These are phyloP conservation scores for Citrus trifoliata DNA, from an alignment of 345 rosid species.

Conservation along the genomic window DNA sequence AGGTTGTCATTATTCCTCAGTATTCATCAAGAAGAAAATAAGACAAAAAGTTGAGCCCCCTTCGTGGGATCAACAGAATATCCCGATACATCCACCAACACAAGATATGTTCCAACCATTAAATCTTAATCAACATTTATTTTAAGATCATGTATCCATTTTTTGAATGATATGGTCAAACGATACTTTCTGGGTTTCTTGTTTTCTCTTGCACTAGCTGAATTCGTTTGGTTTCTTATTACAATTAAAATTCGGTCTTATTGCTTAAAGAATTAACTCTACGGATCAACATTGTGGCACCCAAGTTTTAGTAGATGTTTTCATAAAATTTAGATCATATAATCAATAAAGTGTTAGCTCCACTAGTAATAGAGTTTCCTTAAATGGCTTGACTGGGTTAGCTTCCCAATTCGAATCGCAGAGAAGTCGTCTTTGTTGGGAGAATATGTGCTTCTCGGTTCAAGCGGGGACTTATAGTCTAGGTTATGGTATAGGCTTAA, in stretches of 20 bases:
- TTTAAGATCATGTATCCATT: neutral
- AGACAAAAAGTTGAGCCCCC: neutral
- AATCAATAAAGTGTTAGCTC: too few relatives aligned
- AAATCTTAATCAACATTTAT: neutral
- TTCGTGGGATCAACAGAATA: neutral
- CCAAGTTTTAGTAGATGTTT: neutral
- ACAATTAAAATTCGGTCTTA: neutral
- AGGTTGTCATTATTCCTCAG: neutral
- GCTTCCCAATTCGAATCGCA: too few relatives aligned
- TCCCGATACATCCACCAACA: neutral
- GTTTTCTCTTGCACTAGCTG: neutral
- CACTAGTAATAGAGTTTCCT: too few relatives aligned
- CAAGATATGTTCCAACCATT: neutral
- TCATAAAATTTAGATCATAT: neutral
- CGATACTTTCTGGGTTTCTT: neutral
- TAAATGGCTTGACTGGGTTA: too few relatives aligned
- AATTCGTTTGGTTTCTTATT: too few relatives aligned
- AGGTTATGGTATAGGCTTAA: too few relatives aligned
- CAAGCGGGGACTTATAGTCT: too few relatives aligned
- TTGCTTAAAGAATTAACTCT: neutral
- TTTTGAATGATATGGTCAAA: neutral
- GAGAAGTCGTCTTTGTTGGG: too few relatives aligned
- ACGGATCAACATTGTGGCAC: neutral
- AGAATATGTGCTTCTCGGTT: too few relatives aligned
- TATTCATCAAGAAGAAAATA: neutral